Evolutionary conservation across 2,329 filamentous ascomycete genomes (phyloP).

Genomic region (Cercospora sp.): DNA sequence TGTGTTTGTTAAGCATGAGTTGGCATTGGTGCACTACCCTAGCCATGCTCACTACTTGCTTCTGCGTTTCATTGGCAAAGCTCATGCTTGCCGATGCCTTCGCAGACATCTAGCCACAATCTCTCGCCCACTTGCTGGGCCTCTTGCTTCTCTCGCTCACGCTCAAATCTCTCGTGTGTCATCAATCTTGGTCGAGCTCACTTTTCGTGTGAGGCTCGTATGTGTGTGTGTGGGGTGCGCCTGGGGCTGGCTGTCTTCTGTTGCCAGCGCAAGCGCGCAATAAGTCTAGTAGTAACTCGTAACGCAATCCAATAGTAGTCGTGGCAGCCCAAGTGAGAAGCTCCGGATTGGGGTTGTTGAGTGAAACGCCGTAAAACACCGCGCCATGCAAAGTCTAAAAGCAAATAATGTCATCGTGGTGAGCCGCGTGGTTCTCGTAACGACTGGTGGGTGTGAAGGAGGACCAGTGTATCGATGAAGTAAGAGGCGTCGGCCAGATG

Average conservation of each 20-base stretch:
- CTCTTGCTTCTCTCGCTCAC: slow-evolving; percentile 3
- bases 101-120: slow-evolving; percentile 21
- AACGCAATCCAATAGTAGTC: slow-evolving; percentile 17
- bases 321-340: slow-evolving; percentile 11
- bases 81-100: slow-evolving; percentile 22
- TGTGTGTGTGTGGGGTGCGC: background rate
- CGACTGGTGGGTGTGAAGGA: slow-evolving; percentile 2
- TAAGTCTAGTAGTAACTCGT: slow-evolving; percentile 16
- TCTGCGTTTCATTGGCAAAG: slow-evolving; percentile 21
- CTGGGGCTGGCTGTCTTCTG: slow-evolving; percentile 16
- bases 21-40: slow-evolving; percentile 29
- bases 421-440: slow-evolving; percentile 3
- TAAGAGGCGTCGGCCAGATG: slow-evolving; percentile 15
- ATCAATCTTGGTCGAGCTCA: slow-evolving; percentile 20
- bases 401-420: slow-evolving; percentile 18
- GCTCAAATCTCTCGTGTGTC: slow-evolving; percentile 11
- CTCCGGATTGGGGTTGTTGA: slow-evolving; percentile 14
- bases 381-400: slow-evolving; percentile 35
- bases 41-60: slow-evolving; percentile 19
- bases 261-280: slow-evolving; percentile 21
- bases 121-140: slow-evolving; percentile 7
- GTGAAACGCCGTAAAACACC: slow-evolving; percentile 32
- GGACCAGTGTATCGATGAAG: slow-evolving; percentile 10
- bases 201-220: slow-evolving; percentile 10
- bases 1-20: slow-evolving; percentile 16